Conservation (phyloP, 192 early-diverging fungal genomes). For the Entomortierella chlamydospora region DNA sequence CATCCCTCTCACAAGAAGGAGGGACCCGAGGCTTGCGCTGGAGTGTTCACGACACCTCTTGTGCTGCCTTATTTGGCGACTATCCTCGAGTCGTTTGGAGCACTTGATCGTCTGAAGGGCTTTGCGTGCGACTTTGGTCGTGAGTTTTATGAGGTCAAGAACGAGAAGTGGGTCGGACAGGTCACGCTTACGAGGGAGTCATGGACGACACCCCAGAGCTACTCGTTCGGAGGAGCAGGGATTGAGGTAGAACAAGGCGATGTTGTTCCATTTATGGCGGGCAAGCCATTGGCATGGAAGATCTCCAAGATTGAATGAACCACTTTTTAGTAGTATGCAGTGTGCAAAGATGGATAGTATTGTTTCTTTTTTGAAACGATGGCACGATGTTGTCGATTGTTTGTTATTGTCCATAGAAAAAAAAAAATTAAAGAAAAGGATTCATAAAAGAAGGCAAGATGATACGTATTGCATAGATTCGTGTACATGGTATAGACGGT, state of each 20-base stretch:
- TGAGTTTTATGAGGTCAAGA: constrained; percentile 83
- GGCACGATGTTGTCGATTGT: too few species aligned
- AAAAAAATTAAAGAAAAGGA: too few species aligned
- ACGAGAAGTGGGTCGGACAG: constrained; percentile 56
- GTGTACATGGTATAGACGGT: too few species aligned
- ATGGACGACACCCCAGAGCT: constrained; percentile 64
- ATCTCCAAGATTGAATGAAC: constrained; percentile 55
- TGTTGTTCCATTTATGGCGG: constrained; percentile 91
- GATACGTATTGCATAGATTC: too few species aligned
- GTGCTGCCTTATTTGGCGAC: constrained; percentile 88
- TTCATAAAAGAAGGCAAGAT: too few species aligned
- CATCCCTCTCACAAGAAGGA: constrained; percentile 92
- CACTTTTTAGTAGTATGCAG: too few species aligned
- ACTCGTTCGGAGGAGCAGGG: constrained; percentile 54
- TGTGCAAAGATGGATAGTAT: background rate
- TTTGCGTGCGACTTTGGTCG: constrained; percentile 92
- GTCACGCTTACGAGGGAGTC: constrained; percentile 60
- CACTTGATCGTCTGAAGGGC: constrained; percentile 79
- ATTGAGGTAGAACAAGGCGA: constrained; percentile 62
- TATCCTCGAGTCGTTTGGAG: constrained; percentile 88
- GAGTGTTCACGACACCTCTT: constrained; percentile 93
- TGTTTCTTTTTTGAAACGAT: too few species aligned
- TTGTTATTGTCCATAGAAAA: too few species aligned
- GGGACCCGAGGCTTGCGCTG: constrained; percentile 82
- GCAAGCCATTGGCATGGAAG: constrained; percentile 72